Evolutionary conservation across 257 asterid genomes (phyloP).

Genomic region (Nicotiana tabacum): DNA sequence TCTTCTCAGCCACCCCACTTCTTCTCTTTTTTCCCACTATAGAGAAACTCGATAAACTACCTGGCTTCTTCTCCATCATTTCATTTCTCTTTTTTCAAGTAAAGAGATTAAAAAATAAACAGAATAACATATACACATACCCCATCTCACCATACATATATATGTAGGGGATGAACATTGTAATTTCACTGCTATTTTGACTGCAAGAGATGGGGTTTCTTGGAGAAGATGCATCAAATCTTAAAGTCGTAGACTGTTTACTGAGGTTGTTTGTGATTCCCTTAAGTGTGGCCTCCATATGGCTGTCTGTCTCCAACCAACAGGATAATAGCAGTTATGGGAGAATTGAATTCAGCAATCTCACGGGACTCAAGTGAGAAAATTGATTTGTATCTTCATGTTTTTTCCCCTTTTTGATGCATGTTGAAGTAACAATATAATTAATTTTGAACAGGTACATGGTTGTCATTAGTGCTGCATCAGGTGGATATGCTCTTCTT

Average conservation of each 20-base stretch:
- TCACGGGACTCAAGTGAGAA: conserved; percentile 65
- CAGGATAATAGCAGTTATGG: conserved; percentile 57
- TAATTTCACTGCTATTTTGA: not conserved
- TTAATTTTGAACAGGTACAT: conserved; percentile 45
- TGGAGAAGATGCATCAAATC: conserved; percentile 29
- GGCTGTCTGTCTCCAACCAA: conserved; percentile 48
- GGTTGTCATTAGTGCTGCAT: conserved; percentile 58
- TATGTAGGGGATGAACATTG: not conserved
- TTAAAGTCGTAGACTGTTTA: conserved; percentile 52
- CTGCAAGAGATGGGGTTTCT: conserved; percentile 34
- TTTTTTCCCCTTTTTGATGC: not conserved
- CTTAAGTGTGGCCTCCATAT: conserved; percentile 60
- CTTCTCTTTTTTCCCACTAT: conserved; percentile 32
- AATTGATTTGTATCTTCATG: not conserved
- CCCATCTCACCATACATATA: not conserved
- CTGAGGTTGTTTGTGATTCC: conserved; percentile 64
- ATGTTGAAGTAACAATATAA: not conserved
- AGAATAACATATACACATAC: not conserved
- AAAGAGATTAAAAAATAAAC: too few relatives aligned
- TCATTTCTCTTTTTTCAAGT: not conserved
- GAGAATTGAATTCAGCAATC: conserved; percentile 43
- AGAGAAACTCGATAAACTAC: not conserved
- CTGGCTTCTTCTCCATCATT: conserved; percentile 9
- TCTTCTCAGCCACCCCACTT: conserved; percentile 18
- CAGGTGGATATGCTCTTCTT: conserved; percentile 65